phyloP scores from a whole-genome alignment of 1,139 yeast species.

The Hyphopichia fennica region DNA sequence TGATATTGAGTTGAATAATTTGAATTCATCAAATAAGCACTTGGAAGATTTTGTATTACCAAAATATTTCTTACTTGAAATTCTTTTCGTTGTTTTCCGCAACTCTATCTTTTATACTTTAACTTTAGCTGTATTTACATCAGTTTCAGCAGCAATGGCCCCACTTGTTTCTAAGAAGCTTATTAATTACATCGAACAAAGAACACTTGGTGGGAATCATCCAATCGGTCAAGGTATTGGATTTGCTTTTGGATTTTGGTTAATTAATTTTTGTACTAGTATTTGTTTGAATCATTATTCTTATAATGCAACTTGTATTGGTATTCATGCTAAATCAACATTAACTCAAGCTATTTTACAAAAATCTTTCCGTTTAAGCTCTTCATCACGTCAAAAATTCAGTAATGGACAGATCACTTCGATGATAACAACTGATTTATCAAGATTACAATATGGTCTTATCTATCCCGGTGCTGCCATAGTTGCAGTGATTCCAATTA shows the following conservation, averaged over 20 bases:
- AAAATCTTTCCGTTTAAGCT: conserved; percentile 17
- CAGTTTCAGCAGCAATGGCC: too few relatives aligned
- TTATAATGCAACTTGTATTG: conserved; percentile 21
- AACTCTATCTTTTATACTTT: too few relatives aligned
- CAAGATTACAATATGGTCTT: conserved; percentile 18
- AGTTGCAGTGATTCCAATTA: conserved; percentile 26
- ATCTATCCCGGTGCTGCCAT: conserved; percentile 17
- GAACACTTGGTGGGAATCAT: conserved; percentile 23
- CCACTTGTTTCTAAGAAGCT: conserved; percentile 53
- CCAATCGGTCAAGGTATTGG: conserved; percentile 55
- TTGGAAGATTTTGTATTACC: too few relatives aligned
- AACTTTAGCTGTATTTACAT: too few relatives aligned
- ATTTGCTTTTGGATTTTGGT: conserved; percentile 34
- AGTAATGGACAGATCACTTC: conserved; percentile 20
- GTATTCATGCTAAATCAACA: conserved; percentile 16
- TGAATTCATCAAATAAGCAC: conserved; percentile 16
- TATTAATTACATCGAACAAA: conserved; percentile 45
- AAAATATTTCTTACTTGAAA: too few relatives aligned
- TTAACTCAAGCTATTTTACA: conserved; percentile 17
- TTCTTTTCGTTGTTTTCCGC: too few relatives aligned
- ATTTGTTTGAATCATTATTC: conserved; percentile 22
- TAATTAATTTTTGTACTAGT: conserved; percentile 9
- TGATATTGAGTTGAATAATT: too few relatives aligned
- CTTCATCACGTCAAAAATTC: conserved; percentile 12
- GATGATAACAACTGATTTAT: conserved; percentile 21